Evolutionary conservation across 495 filamentous ascomycete species (phyloP).

Genomic region (Margaritispora aquatica): DNA sequence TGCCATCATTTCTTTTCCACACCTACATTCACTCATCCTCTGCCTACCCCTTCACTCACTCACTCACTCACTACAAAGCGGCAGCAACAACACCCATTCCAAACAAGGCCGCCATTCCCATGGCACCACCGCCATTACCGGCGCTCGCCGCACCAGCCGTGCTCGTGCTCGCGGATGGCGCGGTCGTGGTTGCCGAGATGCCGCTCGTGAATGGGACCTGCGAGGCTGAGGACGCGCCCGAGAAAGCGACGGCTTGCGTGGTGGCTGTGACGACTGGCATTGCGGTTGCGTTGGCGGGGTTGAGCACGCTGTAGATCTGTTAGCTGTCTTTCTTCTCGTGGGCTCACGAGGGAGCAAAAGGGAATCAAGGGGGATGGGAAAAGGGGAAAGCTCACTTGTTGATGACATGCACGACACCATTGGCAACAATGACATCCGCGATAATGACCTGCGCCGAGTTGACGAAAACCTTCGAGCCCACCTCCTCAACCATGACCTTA

Average conservation of each 20-base stretch:
- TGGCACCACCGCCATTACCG: slow-evolving; percentile 19
- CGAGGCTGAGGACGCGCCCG: slow-evolving; percentile 37
- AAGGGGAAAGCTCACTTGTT: slow-evolving; percentile 8
- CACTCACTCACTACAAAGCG: background rate
- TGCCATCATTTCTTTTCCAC: background rate
- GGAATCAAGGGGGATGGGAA: slow-evolving; percentile 9
- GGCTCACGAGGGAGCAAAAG: slow-evolving; percentile 6
- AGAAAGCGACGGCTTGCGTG: slow-evolving; percentile 42
- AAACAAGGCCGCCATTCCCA: slow-evolving; percentile 31
- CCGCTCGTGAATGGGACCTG: slow-evolving; percentile 42
- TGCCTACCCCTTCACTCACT: background rate
- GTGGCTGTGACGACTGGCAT: slow-evolving; percentile 37
- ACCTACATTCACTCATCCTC: background rate
- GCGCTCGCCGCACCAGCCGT: slow-evolving; percentile 24
- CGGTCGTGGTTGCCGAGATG: slow-evolving; percentile 29
- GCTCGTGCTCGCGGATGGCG: slow-evolving; percentile 27
- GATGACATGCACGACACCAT: slow-evolving; percentile 21
- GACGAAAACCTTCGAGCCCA: slow-evolving; percentile 13
- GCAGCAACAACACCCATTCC: slow-evolving; percentile 27
- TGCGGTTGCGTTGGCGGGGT: slow-evolving; percentile 48
- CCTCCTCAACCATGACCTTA: background rate
- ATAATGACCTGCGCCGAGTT: slow-evolving; percentile 14
- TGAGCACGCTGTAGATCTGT: slow-evolving; percentile 44
- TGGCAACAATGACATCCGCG: slow-evolving; percentile 16
- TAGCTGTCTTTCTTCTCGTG: background rate